phyloP scores from a whole-genome alignment of 2,329 filamentous ascomycete genomes.

The Macrophomina pseudophaseolina region DNA sequence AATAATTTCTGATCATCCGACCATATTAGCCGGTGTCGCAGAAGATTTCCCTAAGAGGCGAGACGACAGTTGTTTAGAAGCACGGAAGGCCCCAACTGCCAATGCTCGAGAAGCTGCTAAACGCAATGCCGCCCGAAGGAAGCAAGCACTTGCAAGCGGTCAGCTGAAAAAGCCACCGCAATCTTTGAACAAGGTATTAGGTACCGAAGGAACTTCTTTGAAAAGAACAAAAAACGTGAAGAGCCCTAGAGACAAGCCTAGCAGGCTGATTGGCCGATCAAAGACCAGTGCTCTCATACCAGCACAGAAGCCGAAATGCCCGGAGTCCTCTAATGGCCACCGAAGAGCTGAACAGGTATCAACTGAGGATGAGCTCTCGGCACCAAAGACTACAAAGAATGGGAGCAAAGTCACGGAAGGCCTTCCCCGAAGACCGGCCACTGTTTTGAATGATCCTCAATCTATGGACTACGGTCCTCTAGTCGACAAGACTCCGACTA shows the following conservation, averaged over 20 bases:
- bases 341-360: not conserved
- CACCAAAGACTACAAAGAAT: not conserved
- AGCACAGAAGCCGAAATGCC: not conserved
- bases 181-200: too few relatives aligned
- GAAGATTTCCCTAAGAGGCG: not conserved
- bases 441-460: not conserved
- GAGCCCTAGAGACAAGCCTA: not conserved
- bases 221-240: not conserved
- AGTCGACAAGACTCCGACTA: not conserved
- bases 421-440: not conserved
- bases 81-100: not conserved
- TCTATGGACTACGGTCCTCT: not conserved
- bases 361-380: not conserved
- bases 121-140: not conserved
- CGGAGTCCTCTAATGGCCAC: not conserved
- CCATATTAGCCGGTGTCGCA: not conserved
- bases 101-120: not conserved
- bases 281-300: constrained; percentile 5
- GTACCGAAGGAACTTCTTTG: too few relatives aligned
- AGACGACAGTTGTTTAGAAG: not conserved
- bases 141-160: not conserved
- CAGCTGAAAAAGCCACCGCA: not conserved
- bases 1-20: not conserved
- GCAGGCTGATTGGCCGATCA: not conserved
- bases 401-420: too few relatives aligned